Evolutionary conservation across 257 asterid genomes (phyloP).

Genomic region (Ligustrum vulgare): DNA sequence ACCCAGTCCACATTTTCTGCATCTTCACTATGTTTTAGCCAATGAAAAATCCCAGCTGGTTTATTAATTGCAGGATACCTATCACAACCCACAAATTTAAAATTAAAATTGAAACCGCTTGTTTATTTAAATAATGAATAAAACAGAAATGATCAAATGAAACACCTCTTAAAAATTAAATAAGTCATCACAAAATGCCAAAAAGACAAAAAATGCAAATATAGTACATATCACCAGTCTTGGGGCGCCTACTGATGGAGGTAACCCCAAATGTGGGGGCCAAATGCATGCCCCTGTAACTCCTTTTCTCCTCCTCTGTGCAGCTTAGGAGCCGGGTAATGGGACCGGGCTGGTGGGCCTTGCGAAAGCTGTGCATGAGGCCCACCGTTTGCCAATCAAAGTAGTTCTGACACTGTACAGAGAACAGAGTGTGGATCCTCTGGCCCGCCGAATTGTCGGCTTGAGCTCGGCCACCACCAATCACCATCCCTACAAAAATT

Average conservation of each 20-base stretch:
- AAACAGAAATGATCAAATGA: not conserved
- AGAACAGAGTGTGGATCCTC: slow-evolving; percentile 87
- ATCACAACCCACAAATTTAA: slow-evolving; percentile 3
- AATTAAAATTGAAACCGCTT: not conserved
- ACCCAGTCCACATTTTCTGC: slow-evolving; percentile 98
- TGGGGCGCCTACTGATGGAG: slow-evolving; percentile 50
- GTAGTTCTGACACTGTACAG: slow-evolving; percentile 93
- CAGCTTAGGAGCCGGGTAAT: slow-evolving; percentile 90
- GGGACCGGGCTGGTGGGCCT: slow-evolving; percentile 91
- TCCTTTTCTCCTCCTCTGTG: slow-evolving; percentile 64
- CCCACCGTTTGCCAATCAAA: slow-evolving; percentile 99
- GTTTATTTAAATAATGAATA: not conserved
- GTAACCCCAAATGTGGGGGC: slow-evolving; percentile 95
- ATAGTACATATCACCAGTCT: slow-evolving; percentile 76
- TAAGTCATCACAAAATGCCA: not conserved
- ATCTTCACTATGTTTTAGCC: slow-evolving; percentile 88
- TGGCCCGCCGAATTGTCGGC: slow-evolving; percentile 17
- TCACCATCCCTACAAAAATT: slow-evolving; percentile 11
- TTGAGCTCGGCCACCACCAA: slow-evolving; percentile 30
- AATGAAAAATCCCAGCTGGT: slow-evolving; percentile 94
- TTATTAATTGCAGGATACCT: slow-evolving; percentile 99
- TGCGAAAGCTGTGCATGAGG: slow-evolving; percentile 78
- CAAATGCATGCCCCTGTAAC: slow-evolving; percentile 82
- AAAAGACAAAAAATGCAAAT: not conserved
- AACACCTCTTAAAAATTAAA: not conserved